These are phyloP conservation scores for Oenanthe sinensis DNA, from an alignment of 129 eudicot genomes.

Conservation along the genomic window DNA sequence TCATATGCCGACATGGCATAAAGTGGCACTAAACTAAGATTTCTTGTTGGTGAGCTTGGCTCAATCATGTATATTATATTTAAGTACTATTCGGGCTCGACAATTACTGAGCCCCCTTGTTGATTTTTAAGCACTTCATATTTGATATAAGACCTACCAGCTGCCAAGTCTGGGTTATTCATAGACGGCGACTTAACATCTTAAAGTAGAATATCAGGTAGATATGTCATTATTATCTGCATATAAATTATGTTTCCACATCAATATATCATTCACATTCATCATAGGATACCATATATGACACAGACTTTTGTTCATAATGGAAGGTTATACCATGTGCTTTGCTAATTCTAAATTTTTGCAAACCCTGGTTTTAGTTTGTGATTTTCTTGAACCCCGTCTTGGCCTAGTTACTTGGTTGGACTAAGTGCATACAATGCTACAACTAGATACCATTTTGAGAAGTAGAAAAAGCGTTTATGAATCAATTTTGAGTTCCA, in stretches of 20 bases:
- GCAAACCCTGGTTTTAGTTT: too few species aligned
- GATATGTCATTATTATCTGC: neutral
- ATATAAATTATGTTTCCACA: neutral
- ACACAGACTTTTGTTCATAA: neutral
- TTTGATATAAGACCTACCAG: neutral
- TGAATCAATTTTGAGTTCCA: too few species aligned
- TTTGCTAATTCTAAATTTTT: too few species aligned
- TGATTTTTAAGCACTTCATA: conserved; percentile 2
- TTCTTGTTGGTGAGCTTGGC: too few species aligned
- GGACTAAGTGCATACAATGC: neutral
- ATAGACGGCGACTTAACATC: neutral
- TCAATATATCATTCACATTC: neutral
- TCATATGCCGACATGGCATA: conserved; percentile 19
- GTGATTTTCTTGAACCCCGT: neutral
- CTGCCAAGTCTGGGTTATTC: conserved; percentile 2
- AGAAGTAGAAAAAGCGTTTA: neutral
- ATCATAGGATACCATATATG: neutral
- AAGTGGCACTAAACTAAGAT: conserved; percentile 13
- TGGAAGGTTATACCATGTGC: neutral
- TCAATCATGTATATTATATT: conserved; percentile 3
- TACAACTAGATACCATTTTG: neutral
- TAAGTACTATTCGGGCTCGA: neutral
- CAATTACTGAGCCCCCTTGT: neutral
- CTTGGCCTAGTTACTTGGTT: neutral
- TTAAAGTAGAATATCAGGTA: neutral